Base-by-base conservation (phyloP, 2,329 filamentous ascomycete genomes). In the Fusarium buxicola region DNA sequence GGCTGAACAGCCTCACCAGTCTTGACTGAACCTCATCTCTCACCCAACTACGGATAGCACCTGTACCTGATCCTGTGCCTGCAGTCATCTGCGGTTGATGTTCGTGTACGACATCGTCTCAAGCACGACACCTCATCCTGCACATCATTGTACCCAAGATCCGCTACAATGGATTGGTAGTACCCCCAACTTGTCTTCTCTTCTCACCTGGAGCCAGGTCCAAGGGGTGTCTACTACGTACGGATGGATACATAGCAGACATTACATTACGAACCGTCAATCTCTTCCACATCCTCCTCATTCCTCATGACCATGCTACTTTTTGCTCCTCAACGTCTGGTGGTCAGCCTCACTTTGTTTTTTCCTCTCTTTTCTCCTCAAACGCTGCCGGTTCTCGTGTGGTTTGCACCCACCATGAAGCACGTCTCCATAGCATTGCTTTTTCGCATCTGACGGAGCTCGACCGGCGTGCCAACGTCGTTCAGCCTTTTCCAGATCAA, bases 401-500 rank as follows among this genome's bases (percentile, higher is more conserved):
- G 50, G 31, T 46, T 43, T 55, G 58, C 52, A 45, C 43, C 59
- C 44, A 58, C 58, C 41, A 50, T 43, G 38, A 38, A 47, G 12
- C 27, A 43, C 36, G 21, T 40, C 30, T 41, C 54, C 49, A 40
- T 16, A 36, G 21, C 53, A 35, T 69, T 65, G 55, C 55, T 56
- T 63, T 67, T 63, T 63, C 51, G 44, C 41, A 59, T 63, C 55
- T 63, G 54, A 40, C 35, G 56, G 56, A 60, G 50, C 59, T 52
- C 25, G 18, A 40, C 35, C 44, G 62, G 45, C 62, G 41, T 56
- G 46, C 58, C 61, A 68, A 27, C 53, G 25, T 34, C 46, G 48
- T 45, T 64, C 51, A 68, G 52, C 62, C 68, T 68, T 69, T 69
- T 65, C 66, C 62, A 68, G 67, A 65, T 66, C 59, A 56, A 65